A percentile compares a stretch with the other conserved stretches of the same genome.
Conservation (phyloP, 2,329 filamentous ascomycete species). For the Leptographium lundbergii region DNA sequence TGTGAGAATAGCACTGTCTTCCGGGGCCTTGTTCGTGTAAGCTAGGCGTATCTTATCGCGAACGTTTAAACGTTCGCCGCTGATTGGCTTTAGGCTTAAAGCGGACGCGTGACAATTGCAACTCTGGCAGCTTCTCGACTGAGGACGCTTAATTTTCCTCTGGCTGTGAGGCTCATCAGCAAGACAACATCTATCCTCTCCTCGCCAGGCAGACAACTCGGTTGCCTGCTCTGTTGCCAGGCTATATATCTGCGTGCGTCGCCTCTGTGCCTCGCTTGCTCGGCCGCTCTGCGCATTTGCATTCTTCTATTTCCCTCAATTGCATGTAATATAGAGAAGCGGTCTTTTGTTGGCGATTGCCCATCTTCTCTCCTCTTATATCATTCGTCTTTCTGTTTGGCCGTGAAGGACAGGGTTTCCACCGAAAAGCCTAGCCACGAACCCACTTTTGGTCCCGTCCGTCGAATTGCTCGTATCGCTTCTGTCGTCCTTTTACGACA, state of each 20-base stretch:
- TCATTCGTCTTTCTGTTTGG: neutral
- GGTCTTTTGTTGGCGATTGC: neutral
- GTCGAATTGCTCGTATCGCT: too few relatives aligned
- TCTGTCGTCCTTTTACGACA: neutral
- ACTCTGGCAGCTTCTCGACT: constrained; percentile 10
- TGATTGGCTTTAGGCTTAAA: constrained; percentile 6
- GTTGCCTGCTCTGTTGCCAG: neutral
- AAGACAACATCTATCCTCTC: neutral
- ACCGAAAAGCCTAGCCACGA: too few relatives aligned
- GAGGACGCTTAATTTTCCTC: constrained; percentile 2
- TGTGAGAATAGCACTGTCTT: neutral
- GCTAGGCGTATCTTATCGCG: neutral
- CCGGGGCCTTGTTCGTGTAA: neutral
- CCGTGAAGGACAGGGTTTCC: too few relatives aligned
- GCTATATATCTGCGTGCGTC: neutral
- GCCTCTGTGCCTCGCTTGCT: neutral
- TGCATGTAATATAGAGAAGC: neutral
- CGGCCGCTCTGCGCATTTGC: neutral
- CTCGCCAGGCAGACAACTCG: neutral
- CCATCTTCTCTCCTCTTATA: neutral
- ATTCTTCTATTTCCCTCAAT: neutral
- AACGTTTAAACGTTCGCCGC: neutral
- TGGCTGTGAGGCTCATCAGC: neutral
- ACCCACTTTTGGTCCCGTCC: too few relatives aligned
- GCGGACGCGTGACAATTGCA: constrained; percentile 10